These are phyloP conservation scores for Rosellinia necatrix DNA, from an alignment of 2,329 filamentous ascomycete genomes.

Conservation along the genomic window DNA sequence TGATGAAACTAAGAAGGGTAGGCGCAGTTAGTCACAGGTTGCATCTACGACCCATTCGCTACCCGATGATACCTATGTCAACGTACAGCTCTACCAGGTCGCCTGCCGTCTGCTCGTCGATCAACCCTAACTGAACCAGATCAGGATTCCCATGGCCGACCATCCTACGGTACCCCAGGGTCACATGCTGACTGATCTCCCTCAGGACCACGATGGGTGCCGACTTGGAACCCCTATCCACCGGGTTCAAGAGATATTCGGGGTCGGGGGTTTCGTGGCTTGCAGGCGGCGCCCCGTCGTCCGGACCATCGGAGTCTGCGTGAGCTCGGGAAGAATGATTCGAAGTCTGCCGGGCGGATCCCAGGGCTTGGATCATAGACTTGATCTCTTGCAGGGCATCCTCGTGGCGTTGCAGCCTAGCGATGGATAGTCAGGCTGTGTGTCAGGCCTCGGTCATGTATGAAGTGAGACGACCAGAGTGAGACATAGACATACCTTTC, in stretches of 20 bases:
- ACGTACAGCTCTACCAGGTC: constrained; percentile 41
- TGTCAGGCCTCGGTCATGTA: background rate
- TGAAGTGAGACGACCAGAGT: background rate
- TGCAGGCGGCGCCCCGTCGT: constrained; percentile 13
- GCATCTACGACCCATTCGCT: background rate
- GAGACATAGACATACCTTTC: constrained; percentile 32
- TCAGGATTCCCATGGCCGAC: constrained; percentile 38
- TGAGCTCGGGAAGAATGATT: constrained; percentile 7
- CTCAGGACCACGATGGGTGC: constrained; percentile 41
- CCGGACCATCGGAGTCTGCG: constrained; percentile 12
- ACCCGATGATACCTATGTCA: background rate
- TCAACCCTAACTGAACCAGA: constrained; percentile 39
- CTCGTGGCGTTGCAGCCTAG: constrained; percentile 37
- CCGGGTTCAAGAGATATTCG: constrained; percentile 38
- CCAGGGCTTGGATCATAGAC: constrained; percentile 31
- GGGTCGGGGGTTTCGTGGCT: constrained; percentile 29
- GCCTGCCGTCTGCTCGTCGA: constrained; percentile 39
- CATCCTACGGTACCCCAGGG: constrained; percentile 35
- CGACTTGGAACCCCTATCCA: constrained; percentile 39
- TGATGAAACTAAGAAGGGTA: constrained; percentile 32
- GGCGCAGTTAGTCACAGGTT: constrained; percentile 2
- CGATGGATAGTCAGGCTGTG: background rate
- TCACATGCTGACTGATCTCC: constrained; percentile 39
- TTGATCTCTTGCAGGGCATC: constrained; percentile 36
- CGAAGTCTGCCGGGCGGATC: constrained; percentile 11